A percentile compares a stretch with the other conserved stretches of the same genome.
These are phyloP conservation scores for Hymenoscyphus scutula DNA, from an alignment of 2,329 filamentous ascomycete genomes.

Conservation along the genomic window DNA sequence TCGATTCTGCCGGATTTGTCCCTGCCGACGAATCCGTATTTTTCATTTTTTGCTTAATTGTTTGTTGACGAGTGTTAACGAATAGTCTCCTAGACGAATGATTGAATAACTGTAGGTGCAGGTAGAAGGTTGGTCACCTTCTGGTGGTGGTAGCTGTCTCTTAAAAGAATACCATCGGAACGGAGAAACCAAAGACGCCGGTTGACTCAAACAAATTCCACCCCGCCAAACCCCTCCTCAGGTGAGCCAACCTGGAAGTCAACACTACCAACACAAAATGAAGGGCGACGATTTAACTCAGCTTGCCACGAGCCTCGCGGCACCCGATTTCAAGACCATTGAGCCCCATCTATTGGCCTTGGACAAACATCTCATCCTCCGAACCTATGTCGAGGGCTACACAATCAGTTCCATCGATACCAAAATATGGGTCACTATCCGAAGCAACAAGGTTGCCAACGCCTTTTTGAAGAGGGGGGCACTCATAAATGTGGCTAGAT, in stretches of 20 bases:
- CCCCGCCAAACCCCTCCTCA: slow-evolving; percentile 1
- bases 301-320: slow-evolving; percentile 50
- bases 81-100: too few relatives aligned
- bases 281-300: slow-evolving; percentile 55
- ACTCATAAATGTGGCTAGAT: slow-evolving; percentile 75
- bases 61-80: too few relatives aligned
- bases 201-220: slow-evolving; percentile 4
- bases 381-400: slow-evolving; percentile 80
- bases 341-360: slow-evolving; percentile 73
- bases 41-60: too few relatives aligned
- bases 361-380: slow-evolving; percentile 82
- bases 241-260: not conserved
- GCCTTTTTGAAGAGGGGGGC: slow-evolving; percentile 76
- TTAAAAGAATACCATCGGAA: not conserved
- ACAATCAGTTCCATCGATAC: slow-evolving; percentile 72
- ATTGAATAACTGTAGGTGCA: too few relatives aligned
- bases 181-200: not conserved
- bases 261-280: slow-evolving; percentile 43
- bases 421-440: slow-evolving; percentile 79
- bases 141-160: not conserved
- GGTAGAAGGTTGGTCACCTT: too few relatives aligned
- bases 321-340: slow-evolving; percentile 77
- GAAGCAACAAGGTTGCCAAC: slow-evolving; percentile 79
- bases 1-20: too few relatives aligned
- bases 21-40: too few relatives aligned